Evolutionary conservation across 495 filamentous ascomycete genomes (phyloP).

Genomic region (Podospora australis): DNA sequence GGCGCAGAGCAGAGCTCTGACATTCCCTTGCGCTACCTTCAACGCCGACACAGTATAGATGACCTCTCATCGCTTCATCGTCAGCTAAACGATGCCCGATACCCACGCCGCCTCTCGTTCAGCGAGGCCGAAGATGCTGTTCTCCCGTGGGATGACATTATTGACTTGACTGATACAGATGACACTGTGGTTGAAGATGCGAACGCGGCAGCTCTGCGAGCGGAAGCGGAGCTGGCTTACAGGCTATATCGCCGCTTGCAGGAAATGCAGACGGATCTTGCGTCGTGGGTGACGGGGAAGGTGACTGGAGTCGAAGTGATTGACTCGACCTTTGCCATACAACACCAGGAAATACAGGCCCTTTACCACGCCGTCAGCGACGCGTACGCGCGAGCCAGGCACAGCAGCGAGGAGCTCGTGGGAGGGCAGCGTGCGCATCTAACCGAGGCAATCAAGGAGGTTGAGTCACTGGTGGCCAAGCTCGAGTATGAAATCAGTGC

Average conservation of each 20-base stretch:
- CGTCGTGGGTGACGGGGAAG: constrained; percentile 61
- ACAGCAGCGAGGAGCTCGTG: constrained; percentile 59
- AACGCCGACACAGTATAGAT: constrained; percentile 45
- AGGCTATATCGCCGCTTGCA: constrained; percentile 48
- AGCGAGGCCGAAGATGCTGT: constrained; percentile 82
- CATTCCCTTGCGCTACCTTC: constrained; percentile 23
- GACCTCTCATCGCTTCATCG: constrained; percentile 24
- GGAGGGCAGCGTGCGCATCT: constrained; percentile 58
- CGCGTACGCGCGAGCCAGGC: constrained; percentile 56
- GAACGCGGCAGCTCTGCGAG: neutral
- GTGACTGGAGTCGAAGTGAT: constrained; percentile 57
- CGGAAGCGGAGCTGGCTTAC: constrained; percentile 50
- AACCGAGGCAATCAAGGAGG: constrained; percentile 68
- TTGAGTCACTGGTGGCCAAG: constrained; percentile 78
- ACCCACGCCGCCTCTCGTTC: constrained; percentile 81
- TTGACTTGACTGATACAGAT: constrained; percentile 39
- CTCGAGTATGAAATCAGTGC: constrained; percentile 89
- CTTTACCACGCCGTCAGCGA: constrained; percentile 63
- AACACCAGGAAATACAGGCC: constrained; percentile 59
- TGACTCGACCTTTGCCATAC: constrained; percentile 51
- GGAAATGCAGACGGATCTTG: constrained; percentile 43
- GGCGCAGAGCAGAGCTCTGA: constrained; percentile 28
- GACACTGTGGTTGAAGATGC: constrained; percentile 17
- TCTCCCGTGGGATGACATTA: constrained; percentile 58
- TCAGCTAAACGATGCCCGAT: constrained; percentile 50